Evolutionary conservation across 257 asterid genomes (phyloP).

Genomic region (Datura wrightii): DNA sequence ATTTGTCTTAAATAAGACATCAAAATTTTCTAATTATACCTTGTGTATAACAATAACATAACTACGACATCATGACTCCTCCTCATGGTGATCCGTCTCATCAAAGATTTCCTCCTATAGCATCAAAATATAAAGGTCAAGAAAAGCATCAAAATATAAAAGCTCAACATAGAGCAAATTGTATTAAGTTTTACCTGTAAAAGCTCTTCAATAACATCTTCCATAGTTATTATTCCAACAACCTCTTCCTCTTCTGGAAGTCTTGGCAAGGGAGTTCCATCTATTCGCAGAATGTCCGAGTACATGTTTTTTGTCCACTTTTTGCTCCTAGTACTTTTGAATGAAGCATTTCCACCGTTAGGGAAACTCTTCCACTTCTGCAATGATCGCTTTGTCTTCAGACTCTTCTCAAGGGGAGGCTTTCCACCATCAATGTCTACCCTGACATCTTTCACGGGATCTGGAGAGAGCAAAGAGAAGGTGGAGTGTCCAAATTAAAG

Average conservation of each 20-base stretch:
- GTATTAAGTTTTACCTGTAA: conserved; percentile 62
- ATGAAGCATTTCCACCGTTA: conserved; percentile 58
- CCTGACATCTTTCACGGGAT: conserved; percentile 60
- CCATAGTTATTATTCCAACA: conserved; percentile 94
- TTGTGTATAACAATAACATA: neutral
- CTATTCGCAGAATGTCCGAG: conserved; percentile 76
- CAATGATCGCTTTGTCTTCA: conserved; percentile 56
- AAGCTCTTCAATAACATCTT: conserved; percentile 97
- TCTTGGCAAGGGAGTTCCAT: conserved; percentile 78
- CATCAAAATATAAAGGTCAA: neutral
- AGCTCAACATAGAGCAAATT: neutral
- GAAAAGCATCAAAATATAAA: neutral
- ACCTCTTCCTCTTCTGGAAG: conserved; percentile 93
- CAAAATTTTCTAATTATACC: conserved; percentile 21
- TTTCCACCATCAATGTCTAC: conserved; percentile 72
- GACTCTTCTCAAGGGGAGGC: conserved; percentile 47
- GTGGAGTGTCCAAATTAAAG: neutral
- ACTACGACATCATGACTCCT: conserved; percentile 52
- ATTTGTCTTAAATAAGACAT: neutral
- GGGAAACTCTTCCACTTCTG: conserved; percentile 90
- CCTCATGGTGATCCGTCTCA: conserved; percentile 85
- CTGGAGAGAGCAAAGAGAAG: conserved; percentile 35
- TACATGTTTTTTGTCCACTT: conserved; percentile 91
- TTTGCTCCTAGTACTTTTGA: conserved; percentile 65
- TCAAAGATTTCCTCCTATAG: conserved; percentile 88